Evolutionary conservation across 345 rosid species (phyloP).

Genomic region (Eucalyptus polybractea): DNA sequence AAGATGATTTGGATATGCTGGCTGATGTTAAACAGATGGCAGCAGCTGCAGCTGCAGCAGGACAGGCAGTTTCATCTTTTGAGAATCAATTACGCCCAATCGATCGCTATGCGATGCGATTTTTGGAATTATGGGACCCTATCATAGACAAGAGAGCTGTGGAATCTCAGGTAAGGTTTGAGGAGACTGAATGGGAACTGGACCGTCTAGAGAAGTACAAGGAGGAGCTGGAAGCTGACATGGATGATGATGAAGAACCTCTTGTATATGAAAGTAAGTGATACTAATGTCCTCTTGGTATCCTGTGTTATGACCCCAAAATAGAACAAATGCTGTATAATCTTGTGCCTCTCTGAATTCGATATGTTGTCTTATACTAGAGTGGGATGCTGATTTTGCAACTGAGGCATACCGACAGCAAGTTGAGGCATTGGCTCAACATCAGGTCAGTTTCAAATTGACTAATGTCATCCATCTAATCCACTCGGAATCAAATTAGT

Average conservation of each 20-base stretch:
- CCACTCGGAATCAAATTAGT: neutral
- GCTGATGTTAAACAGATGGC: conserved; percentile 95
- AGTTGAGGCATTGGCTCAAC: conserved; percentile 88
- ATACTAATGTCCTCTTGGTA: neutral
- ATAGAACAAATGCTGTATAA: neutral
- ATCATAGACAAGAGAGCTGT: conserved; percentile 61
- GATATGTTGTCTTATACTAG: conserved; percentile 18
- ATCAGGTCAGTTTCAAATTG: conserved; percentile 50
- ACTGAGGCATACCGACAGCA: conserved; percentile 99
- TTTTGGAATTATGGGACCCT: conserved; percentile 94
- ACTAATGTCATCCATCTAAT: neutral
- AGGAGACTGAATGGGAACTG: conserved; percentile 96
- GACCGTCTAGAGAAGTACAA: conserved; percentile 89
- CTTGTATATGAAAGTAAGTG: conserved; percentile 91
- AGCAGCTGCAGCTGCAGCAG: conserved; percentile 87
- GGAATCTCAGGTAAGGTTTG: conserved; percentile 65
- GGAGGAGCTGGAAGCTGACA: conserved; percentile 99
- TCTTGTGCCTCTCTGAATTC: neutral
- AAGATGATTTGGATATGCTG: conserved; percentile 80
- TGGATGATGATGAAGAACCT: conserved; percentile 98
- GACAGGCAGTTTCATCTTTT: conserved; percentile 76
- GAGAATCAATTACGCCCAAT: conserved; percentile 91
- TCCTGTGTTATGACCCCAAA: neutral
- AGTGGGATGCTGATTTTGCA: conserved; percentile 99
- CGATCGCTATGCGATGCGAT: conserved; percentile 84